phyloP scores from a whole-genome alignment of 2,329 filamentous ascomycete genomes.

The Claviceps paspali region DNA sequence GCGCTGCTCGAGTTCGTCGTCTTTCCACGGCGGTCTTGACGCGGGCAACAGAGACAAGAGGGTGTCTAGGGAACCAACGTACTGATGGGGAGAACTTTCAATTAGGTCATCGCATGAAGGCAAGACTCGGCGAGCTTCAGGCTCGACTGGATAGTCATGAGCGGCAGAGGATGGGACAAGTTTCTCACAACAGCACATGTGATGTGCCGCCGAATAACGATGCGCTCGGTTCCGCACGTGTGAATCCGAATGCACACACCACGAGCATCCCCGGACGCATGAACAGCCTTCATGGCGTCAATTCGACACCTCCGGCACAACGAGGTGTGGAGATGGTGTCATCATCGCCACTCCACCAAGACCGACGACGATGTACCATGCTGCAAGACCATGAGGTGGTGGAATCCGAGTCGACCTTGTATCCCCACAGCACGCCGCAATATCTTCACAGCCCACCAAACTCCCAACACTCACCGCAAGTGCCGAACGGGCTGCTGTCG shows the following conservation, averaged over 20 bases:
- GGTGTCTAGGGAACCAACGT: too few species aligned
- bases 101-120: constrained; percentile 18
- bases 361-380: constrained; percentile 3
- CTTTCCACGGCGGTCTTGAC: too few species aligned
- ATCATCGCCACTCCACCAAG: constrained; percentile 7
- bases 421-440: constrained; percentile 4
- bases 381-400: constrained; percentile 8
- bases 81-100: not conserved
- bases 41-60: too few species aligned
- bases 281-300: not conserved
- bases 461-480: constrained; percentile 7
- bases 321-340: constrained; percentile 3
- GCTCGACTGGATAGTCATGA: constrained; percentile 16
- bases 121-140: constrained; percentile 15
- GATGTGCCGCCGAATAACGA: not conserved
- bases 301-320: not conserved
- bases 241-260: not conserved
- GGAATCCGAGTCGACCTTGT: constrained; percentile 6
- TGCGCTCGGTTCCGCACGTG: not conserved
- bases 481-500: constrained; percentile 8
- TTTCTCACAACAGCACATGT: not conserved
- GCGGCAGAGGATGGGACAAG: constrained; percentile 6
- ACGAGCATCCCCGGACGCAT: not conserved
- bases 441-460: constrained; percentile 10
- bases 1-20: too few species aligned